Conservation (phyloP, 2,329 filamentous ascomycete genomes). For the Fusarium secorum region DNA sequence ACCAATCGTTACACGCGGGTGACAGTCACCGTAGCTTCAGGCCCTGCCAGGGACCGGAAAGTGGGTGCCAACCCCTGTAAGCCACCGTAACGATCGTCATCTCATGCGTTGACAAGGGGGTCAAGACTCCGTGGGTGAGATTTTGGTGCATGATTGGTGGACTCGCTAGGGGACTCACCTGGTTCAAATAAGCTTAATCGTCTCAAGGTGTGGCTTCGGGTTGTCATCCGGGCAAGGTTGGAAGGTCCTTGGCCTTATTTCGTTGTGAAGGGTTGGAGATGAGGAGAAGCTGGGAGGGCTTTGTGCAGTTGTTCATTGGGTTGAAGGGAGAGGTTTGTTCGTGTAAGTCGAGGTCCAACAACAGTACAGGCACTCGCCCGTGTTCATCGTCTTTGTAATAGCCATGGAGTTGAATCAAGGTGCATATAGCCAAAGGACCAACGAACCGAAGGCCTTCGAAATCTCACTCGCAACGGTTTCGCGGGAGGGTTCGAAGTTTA, state of each 20-base stretch:
- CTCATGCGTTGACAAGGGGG: slow-evolving; percentile 6
- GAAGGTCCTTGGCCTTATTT: background rate
- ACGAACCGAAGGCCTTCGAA: background rate
- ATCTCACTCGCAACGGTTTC: background rate
- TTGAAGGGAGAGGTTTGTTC: background rate
- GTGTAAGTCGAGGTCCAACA: background rate
- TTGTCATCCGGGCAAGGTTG: background rate
- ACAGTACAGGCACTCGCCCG: background rate
- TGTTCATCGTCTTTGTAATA: background rate
- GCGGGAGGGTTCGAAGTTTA: slow-evolving; percentile 12
- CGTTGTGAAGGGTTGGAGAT: background rate
- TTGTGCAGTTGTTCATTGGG: background rate
- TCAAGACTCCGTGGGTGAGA: background rate
- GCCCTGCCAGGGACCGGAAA: slow-evolving; percentile 13
- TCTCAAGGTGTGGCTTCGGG: slow-evolving; percentile 22
- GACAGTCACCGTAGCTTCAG: slow-evolving; percentile 8
- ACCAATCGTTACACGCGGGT: slow-evolving; percentile 26
- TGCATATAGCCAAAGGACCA: background rate
- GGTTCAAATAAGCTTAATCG: slow-evolving; percentile 23
- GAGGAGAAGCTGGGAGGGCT: background rate
- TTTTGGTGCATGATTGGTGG: slow-evolving; percentile 8
- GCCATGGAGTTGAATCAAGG: background rate
- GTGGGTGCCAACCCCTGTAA: background rate
- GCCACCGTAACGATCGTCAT: slow-evolving; percentile 1
- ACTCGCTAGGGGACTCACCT: background rate